Evolutionary conservation across 768 basidiomycete species (phyloP).

Genomic region (Mycena vulgaris): DNA sequence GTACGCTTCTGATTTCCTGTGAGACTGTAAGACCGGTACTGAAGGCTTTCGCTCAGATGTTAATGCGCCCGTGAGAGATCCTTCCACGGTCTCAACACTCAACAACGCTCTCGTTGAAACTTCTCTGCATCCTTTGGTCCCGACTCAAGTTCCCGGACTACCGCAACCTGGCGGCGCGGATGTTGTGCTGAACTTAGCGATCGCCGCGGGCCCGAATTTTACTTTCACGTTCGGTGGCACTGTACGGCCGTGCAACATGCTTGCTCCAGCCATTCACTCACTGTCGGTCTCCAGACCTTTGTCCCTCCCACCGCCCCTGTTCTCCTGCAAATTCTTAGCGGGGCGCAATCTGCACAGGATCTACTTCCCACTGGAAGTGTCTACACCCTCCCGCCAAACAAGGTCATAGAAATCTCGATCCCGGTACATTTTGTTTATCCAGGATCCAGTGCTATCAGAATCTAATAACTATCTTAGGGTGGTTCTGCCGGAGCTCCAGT

Average conservation of each 20-base stretch:
- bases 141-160: constrained; percentile 49
- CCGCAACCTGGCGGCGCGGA: constrained; percentile 59
- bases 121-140: constrained; percentile 52
- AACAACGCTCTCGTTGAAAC: constrained; percentile 53
- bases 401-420: constrained; percentile 55
- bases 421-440: background rate
- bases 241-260: constrained; percentile 53
- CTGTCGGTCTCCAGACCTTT: constrained; percentile 40
- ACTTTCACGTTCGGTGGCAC: constrained; percentile 52
- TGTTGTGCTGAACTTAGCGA: constrained; percentile 51
- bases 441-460: too few species aligned
- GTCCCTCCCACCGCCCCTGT: constrained; percentile 60
- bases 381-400: constrained; percentile 60
- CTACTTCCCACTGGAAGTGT: constrained; percentile 59
- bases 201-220: constrained; percentile 40
- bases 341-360: constrained; percentile 55
- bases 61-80: constrained; percentile 49
- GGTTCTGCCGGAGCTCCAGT: background rate
- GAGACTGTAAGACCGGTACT: too few species aligned
- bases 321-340: constrained; percentile 66
- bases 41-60: too few species aligned
- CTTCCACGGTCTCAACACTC: background rate
- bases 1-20: too few species aligned
- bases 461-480: too few species aligned
- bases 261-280: background rate